Conservation (phyloP, 164 flowering plant species). For the Amborella trichopoda region DNA sequence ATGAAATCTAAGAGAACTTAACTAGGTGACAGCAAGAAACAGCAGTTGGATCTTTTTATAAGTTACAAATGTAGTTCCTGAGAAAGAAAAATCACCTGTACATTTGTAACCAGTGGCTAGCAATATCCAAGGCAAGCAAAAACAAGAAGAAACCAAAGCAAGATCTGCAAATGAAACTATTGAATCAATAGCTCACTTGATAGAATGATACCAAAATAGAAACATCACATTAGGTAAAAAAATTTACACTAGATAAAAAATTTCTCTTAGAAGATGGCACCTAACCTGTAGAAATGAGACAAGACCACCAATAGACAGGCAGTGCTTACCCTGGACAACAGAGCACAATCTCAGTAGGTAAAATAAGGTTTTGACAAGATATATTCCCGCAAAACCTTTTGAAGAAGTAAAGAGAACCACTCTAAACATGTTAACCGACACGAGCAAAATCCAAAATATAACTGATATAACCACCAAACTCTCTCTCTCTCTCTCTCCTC, state of each 20-base stretch:
- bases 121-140: slow-evolving; percentile 77
- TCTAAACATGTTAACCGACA: no score
- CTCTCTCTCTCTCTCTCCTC: neutral
- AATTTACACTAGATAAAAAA: no score
- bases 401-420: no score
- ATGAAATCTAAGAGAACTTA: no score
- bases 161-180: slow-evolving; percentile 42
- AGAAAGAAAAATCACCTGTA: slow-evolving; percentile 52
- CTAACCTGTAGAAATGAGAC: slow-evolving; percentile 70
- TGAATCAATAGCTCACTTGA: neutral
- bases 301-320: slow-evolving; percentile 83
- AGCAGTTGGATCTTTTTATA: no score
- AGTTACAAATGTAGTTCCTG: no score
- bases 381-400: neutral
- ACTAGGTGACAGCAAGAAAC: no score
- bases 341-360: neutral
- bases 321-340: slow-evolving; percentile 79
- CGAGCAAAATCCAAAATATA: neutral
- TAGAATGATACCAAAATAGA: neutral
- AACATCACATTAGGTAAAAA: neutral
- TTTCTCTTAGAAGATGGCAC: neutral
- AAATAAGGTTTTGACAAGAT: no score
- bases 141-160: slow-evolving; percentile 52
- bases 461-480: neutral
- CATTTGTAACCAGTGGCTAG: slow-evolving; percentile 99